Base-by-base conservation (phyloP, 2,329 filamentous ascomycete genomes). In the Domatiomyces catenatus region DNA sequence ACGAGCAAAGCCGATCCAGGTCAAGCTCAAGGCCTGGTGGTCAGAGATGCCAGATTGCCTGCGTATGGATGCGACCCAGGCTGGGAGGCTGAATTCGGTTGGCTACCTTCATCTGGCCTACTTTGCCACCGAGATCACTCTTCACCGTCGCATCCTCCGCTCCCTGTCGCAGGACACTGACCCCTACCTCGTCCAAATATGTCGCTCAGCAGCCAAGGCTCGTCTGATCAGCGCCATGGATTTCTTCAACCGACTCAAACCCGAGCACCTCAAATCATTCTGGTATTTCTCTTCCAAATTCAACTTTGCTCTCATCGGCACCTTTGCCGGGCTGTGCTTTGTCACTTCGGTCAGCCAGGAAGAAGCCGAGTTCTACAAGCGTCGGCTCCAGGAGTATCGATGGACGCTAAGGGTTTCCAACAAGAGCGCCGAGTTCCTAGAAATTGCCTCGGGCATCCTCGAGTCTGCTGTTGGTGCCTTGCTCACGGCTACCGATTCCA, bases 201-300 rank as follows among this genome's bases (percentile, higher is more conserved):
- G 89, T 67, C 87, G 90, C 49, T 89, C 83, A 51, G 90, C 90
- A 3, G 90, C 90, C 49, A 95, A 95, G 66, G 93, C 90, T 0
- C 83, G 90, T 5, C 76, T 96, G 32, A 94, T 95, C 62, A 93
- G 86, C 19, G 88, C 89, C 56, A 94, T 96, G 85, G 90, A 96
- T 65, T 94, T 95, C 67, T 88, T 94, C 60, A 95, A 95, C 67
- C 83, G 90, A 0, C 77, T 96, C 28, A 87, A 84, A 44, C 86
- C 87, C 0, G 79, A 82, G 36, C 89, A 96, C 61, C 75, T 95
- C 26, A 80, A 83, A n/a, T 79, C 86, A 0, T 95, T 95, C 68
- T 96, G 90, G 90, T 69, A 70, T 22, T 68, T 68, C 4, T 65
- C 67, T 0, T 66, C 69, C 3, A 67, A 69, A 47, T 70, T 69